Evolutionary conservation across 2,329 filamentous ascomycete species (phyloP).

Genomic region (Aspergillus nomiae): DNA sequence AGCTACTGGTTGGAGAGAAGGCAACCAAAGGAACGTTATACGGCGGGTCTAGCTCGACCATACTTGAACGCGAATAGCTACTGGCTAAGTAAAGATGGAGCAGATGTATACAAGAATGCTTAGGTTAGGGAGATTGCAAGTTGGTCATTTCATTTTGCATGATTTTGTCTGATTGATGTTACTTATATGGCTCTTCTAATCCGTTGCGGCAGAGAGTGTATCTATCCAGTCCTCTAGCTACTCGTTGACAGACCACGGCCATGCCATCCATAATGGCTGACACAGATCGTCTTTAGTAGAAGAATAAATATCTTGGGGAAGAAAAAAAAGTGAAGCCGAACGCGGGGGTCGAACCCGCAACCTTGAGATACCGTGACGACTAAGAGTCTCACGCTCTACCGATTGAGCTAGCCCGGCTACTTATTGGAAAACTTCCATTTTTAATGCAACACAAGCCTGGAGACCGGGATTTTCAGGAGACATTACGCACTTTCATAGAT

Average conservation of each 20-base stretch:
- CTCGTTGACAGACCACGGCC: not conserved
- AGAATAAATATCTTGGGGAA: too few species aligned
- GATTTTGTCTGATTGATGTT: not conserved
- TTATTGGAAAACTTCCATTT: not conserved
- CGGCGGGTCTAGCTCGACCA: constrained; percentile 17
- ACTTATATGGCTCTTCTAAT: not conserved
- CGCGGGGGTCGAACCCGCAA: constrained; percentile 47
- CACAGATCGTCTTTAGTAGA: too few species aligned
- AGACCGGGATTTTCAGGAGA: too few species aligned
- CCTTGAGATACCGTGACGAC: constrained; percentile 31
- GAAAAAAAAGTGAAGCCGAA: constrained; percentile 33
- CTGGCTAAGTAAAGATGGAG: not conserved
- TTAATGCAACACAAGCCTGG: too few species aligned
- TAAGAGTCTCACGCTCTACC: constrained; percentile 52
- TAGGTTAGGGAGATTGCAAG: not conserved
- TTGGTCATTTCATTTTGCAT: not conserved
- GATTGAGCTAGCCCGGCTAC: constrained; percentile 9
- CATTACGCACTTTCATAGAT: too few species aligned
- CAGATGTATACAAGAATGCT: too few species aligned
- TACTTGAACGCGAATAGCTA: constrained; percentile 4
- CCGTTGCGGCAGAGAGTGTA: not conserved
- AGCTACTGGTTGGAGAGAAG: constrained; percentile 51
- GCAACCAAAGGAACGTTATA: constrained; percentile 8
- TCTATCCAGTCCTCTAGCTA: not conserved
- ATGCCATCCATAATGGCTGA: too few species aligned